Evolutionary conservation across 2,329 filamentous ascomycete genomes (phyloP).

Genomic region (Endoconidiophora laricicola): DNA sequence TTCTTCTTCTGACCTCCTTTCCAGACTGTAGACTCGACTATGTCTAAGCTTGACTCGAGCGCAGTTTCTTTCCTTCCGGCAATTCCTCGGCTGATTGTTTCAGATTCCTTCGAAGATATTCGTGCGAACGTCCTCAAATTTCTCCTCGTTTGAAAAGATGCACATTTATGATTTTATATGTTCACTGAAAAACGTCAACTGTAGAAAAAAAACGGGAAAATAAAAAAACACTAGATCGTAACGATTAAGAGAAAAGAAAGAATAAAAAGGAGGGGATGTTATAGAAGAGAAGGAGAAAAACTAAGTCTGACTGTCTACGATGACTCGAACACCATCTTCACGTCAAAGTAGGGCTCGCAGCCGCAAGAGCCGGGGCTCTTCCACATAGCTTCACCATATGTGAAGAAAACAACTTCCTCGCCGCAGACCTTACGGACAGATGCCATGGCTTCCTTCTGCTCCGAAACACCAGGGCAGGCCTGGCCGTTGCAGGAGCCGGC

Average conservation of each 20-base stretch:
- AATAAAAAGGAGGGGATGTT: not conserved
- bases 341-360: conserved; percentile 74
- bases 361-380: conserved; percentile 52
- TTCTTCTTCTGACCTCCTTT: too few relatives aligned
- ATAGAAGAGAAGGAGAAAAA: not conserved
- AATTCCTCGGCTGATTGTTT: not conserved
- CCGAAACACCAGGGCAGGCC: conserved; percentile 46
- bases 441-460: conserved; percentile 59
- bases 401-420: conserved; percentile 63
- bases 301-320: not conserved
- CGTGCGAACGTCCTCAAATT: too few relatives aligned
- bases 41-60: too few relatives aligned
- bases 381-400: conserved; percentile 64
- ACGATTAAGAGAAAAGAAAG: too few relatives aligned
- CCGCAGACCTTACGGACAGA: conserved; percentile 52
- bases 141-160: too few relatives aligned
- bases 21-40: too few relatives aligned
- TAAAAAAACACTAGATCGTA: too few relatives aligned
- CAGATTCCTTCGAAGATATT: too few relatives aligned
- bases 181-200: too few relatives aligned
- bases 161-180: too few relatives aligned
- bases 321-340: conserved; percentile 15
- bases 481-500: conserved; percentile 51
- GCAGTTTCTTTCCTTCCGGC: too few relatives aligned
- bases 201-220: too few relatives aligned